Base-by-base conservation (phyloP, 2,329 filamentous ascomycete genomes). In the Clarireedia hainanense region DNA sequence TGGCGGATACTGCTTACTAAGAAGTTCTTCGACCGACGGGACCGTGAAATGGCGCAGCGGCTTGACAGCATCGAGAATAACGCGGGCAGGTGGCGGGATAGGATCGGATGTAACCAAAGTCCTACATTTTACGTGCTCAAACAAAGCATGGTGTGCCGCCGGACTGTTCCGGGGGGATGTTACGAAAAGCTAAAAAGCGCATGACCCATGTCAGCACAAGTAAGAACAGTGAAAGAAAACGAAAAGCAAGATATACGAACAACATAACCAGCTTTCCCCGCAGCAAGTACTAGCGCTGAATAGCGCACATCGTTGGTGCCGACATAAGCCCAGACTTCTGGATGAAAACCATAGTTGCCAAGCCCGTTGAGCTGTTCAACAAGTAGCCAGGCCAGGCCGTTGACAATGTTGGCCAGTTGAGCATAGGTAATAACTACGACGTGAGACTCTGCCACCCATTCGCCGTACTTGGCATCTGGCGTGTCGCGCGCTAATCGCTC, bases 281-380 rank as follows among this genome's bases (percentile, higher is more conserved):
- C 46, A 15, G 26, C 46, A 34, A 45, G 6, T 15, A 46, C 9
- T 12, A 39, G 14, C 17, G 24, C 10, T 23, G 12, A 7, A 17
- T 40, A 57, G 20, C 46, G 27, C 2, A 55, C 15, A 12, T 40
- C 46, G 12, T 42, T 50, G 17, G 37, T 14, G 0, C 74, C 75
- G 52, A 76, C 69, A 62, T 75, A 77, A 2, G 73, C 70, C 30
- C 77, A 67, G 0, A 24, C 5, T n/a, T 53, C 15, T 10, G 42
- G n/a, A 71, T 75, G 1, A 68, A 70, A 45, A 70, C 69, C 6
- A 39, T 37, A 23, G 50, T 23, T 36, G 17, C 30, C 27, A 0
- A 15, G 2, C 40, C 36, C 5, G 56, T 9, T 6, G 15, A 37
- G 17, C 42, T 39, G 12, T 50, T 26, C 47, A 6, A 15, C 9